Conservation (phyloP, 2,329 filamentous ascomycete species). For the Nothophaeocryptopus gaeumannii region DNA sequence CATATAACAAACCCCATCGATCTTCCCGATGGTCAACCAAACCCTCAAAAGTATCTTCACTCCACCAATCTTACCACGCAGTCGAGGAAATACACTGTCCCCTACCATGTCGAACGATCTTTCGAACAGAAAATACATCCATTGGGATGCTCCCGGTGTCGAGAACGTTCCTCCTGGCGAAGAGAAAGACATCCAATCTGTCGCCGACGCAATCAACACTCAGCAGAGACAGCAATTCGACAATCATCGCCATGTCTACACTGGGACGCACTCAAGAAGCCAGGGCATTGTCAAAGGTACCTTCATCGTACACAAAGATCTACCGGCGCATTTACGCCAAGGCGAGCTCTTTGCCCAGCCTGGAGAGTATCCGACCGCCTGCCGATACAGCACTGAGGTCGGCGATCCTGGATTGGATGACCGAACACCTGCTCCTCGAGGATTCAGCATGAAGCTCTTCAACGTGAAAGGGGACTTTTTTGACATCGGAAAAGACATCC, state of each 20-base stretch:
- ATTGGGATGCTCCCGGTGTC: slow-evolving; percentile 33
- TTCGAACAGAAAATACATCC: slow-evolving; percentile 14
- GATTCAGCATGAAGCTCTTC: slow-evolving; percentile 52
- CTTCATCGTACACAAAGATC: slow-evolving; percentile 42
- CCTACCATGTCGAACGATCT: slow-evolving; percentile 6
- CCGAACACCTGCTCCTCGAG: slow-evolving; percentile 45
- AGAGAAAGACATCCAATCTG: slow-evolving; percentile 45
- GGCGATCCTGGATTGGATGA: slow-evolving; percentile 42
- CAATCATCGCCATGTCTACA: slow-evolving; percentile 39
- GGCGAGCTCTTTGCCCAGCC: slow-evolving; percentile 37
- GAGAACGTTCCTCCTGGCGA: slow-evolving; percentile 42
- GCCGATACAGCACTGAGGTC: slow-evolving; percentile 36
- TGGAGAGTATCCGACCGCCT: slow-evolving; percentile 34
- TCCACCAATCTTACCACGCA: slow-evolving; percentile 4
- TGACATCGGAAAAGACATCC: slow-evolving; percentile 37
- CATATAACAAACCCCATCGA: too few species aligned
- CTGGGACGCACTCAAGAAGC: slow-evolving; percentile 47
- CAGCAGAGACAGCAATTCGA: slow-evolving; percentile 48
- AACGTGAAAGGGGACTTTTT: slow-evolving; percentile 46
- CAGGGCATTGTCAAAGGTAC: slow-evolving; percentile 51
- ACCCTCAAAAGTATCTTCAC: slow-evolving; percentile 19
- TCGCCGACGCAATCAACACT: slow-evolving; percentile 46
- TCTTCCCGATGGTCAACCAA: slow-evolving; percentile 11
- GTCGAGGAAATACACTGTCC: not conserved
- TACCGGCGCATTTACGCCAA: slow-evolving; percentile 46